These are phyloP conservation scores for Petunia secreta DNA, from an alignment of 257 asterid genomes.

Conservation along the genomic window DNA sequence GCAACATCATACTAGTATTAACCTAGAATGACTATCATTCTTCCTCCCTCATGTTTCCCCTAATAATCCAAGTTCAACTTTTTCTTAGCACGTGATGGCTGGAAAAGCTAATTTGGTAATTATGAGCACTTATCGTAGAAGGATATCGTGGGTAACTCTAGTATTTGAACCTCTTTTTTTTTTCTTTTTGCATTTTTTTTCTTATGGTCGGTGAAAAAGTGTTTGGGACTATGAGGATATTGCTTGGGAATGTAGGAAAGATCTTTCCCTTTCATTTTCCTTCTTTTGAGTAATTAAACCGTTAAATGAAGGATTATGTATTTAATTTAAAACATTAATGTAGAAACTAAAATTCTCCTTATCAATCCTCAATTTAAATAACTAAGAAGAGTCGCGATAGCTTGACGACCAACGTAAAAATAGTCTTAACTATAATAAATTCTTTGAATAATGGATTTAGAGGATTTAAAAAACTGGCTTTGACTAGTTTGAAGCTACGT, in stretches of 20 bases:
- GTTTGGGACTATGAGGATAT: background rate
- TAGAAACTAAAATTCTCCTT: too few relatives aligned
- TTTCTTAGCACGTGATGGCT: slow-evolving; percentile 16
- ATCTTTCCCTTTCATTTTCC: background rate
- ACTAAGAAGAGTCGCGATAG: too few relatives aligned
- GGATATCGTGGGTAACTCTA: background rate
- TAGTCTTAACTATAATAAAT: too few relatives aligned
- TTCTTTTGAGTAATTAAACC: background rate
- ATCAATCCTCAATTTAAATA: too few relatives aligned
- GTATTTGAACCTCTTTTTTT: too few relatives aligned
- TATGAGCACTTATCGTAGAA: background rate
- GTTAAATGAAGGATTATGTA: background rate
- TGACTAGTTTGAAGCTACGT: too few relatives aligned
- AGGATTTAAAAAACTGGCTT: too few relatives aligned
- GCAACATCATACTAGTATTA: background rate
- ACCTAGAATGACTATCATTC: background rate
- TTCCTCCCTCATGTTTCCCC: slow-evolving; percentile 16
- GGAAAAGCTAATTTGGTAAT: slow-evolving; percentile 23
- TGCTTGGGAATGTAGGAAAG: background rate
- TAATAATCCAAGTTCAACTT: slow-evolving; percentile 10
- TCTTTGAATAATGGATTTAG: too few relatives aligned
- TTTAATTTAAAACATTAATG: too few relatives aligned
- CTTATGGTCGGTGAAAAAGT: slow-evolving; percentile 10
- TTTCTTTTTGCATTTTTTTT: background rate
- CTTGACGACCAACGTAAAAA: too few relatives aligned